Evolutionary conservation across 306 rosid species (phyloP), one percentile per base, ranked within the genome.

Genomic region (Prunus mira): DNA sequence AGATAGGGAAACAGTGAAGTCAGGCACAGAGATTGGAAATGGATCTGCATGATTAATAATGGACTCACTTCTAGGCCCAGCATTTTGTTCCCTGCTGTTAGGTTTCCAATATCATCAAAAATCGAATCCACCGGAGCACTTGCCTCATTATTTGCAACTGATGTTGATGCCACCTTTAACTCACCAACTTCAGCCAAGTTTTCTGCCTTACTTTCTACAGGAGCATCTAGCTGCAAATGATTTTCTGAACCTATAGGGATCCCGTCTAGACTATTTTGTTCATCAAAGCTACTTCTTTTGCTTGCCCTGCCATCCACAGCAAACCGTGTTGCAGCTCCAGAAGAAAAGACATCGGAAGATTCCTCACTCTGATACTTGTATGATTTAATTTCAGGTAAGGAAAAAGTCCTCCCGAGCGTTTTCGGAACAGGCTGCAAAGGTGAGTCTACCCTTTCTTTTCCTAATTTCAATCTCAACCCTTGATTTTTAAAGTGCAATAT

Each of bases 321-420:
- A 69, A 45, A 83, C 66, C 74, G 75, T 3, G 22, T 8, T 55
- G 85, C 77, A 20, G 20, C 38, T 20, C 60, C 80, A 12, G 86
- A 72, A 27, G 87, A 84, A 61, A 68, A 80, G 67, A 24, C 5
- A 61, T 28, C 64, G 22, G 78, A 45, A 81, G 81, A 65, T 58
- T 85, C 93, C 52, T 82, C 91, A 61, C 17, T 75, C n/a, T 68
- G 87, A 68, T 80, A 62, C 72, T 73, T 63, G 69, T 73, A 76
- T n/a, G 88, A 70, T 72, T 82, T 80, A 2, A 93, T 66, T 75
- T 86, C 88, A 76, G 93, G 95, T 17, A 91, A 63, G 25, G 97
- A 93, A 45, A 66, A 86, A 78, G 86, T 84, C 84, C 98, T 86
- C 49, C 81, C 62, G 17, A 93, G 58, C 34, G 82, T 62, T 79